phyloP scores from a whole-genome alignment of 345 rosid species.

The Eucalyptus tenuipes region DNA sequence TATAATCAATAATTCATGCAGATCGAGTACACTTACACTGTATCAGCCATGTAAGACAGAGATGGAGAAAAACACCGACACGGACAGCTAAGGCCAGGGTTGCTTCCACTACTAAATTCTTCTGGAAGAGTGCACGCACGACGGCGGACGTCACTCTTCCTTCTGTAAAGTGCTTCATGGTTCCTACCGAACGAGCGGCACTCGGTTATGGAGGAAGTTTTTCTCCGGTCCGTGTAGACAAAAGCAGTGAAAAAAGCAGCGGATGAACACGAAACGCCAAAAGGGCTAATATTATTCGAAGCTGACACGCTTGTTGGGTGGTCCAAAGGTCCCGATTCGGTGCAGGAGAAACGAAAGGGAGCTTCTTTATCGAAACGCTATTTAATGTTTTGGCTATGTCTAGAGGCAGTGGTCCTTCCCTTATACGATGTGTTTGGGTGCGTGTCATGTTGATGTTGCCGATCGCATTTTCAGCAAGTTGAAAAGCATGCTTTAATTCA shows the following conservation, averaged over 20 bases:
- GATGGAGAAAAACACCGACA: background rate
- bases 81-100: background rate
- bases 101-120: background rate
- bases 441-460: background rate
- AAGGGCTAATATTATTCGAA: background rate
- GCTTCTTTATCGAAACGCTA: background rate
- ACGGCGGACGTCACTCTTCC: background rate
- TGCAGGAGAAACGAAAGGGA: background rate
- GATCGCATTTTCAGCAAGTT: background rate
- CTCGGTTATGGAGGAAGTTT: background rate
- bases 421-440: background rate
- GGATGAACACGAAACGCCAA: background rate
- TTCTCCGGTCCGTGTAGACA: background rate
- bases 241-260: background rate
- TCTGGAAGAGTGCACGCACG: background rate
- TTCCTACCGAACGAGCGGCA: background rate
- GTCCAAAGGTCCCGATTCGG: background rate
- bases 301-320: background rate
- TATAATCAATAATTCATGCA: background rate
- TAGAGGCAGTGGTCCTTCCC: background rate
- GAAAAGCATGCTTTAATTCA: background rate
- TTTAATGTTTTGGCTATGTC: background rate
- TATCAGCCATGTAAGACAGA: background rate
- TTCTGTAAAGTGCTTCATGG: background rate
- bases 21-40: background rate